phyloP scores from a whole-genome alignment of 176 grass and related monocot species.

The Phoenix dactylifera region DNA sequence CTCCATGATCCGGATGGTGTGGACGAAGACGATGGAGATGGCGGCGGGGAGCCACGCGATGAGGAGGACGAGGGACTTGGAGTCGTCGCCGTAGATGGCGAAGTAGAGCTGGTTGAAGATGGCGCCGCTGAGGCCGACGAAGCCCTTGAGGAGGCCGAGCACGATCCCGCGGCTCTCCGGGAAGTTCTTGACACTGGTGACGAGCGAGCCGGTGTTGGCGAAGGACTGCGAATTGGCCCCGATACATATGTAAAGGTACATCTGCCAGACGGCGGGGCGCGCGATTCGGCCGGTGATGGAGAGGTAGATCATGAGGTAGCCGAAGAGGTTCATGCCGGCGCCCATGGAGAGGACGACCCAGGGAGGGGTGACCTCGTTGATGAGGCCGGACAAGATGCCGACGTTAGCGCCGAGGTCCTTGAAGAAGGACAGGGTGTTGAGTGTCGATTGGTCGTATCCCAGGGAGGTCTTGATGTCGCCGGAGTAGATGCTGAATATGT shows the following conservation, averaged over 20 bases:
- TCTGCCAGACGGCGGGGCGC: slow-evolving; percentile 40
- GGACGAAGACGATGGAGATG: slow-evolving; percentile 58
- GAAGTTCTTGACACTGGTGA: slow-evolving; percentile 74
- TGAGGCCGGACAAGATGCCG: slow-evolving; percentile 54
- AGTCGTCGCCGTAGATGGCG: slow-evolving; percentile 60
- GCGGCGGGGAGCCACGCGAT: slow-evolving; percentile 68
- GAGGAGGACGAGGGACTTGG: slow-evolving; percentile 72
- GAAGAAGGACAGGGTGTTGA: slow-evolving; percentile 69
- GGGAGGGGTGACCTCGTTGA: slow-evolving; percentile 70
- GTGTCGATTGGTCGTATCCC: slow-evolving; percentile 52
- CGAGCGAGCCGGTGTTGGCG: slow-evolving; percentile 64
- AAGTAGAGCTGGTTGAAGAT: slow-evolving; percentile 24
- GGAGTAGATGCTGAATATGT: slow-evolving; percentile 72
- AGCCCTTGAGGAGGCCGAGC: slow-evolving; percentile 41
- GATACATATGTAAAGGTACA: slow-evolving; percentile 71
- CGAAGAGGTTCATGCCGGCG: slow-evolving; percentile 56
- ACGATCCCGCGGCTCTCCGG: slow-evolving; percentile 69
- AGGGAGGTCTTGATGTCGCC: slow-evolving; percentile 46
- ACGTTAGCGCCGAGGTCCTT: slow-evolving; percentile 59
- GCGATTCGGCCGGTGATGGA: slow-evolving; percentile 50
- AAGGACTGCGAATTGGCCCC: slow-evolving; percentile 69
- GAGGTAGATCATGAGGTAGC: slow-evolving; percentile 78
- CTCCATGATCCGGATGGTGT: slow-evolving; percentile 57
- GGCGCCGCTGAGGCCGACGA: slow-evolving; percentile 28
- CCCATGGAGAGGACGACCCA: slow-evolving; percentile 58